Evolutionary conservation across 1,139 yeast genomes (phyloP).

Genomic region (Tardiomyces digboiensis): DNA sequence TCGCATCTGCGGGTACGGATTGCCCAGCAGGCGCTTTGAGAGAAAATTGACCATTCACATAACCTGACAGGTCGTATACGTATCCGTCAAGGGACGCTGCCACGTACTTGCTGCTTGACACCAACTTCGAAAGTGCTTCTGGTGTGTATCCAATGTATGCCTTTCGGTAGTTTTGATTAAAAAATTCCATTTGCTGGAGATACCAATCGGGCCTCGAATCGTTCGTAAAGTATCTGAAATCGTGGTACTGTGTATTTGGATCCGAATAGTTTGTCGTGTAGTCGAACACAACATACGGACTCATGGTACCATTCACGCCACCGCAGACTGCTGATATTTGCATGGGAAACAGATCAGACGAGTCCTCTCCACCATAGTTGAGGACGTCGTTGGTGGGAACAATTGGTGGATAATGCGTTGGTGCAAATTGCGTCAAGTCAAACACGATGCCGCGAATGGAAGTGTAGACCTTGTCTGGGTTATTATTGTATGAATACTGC

Average conservation of each 20-base stretch:
- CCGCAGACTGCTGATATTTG: constrained; percentile 32
- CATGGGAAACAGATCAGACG: constrained; percentile 28
- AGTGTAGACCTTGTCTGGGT: constrained; percentile 26
- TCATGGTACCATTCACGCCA: constrained; percentile 22
- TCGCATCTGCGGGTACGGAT: constrained; percentile 15
- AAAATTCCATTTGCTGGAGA: constrained; percentile 27
- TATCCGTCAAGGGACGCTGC: constrained; percentile 28
- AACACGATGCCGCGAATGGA: constrained; percentile 31
- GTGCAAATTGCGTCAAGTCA: constrained; percentile 29
- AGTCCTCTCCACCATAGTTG: constrained; percentile 29
- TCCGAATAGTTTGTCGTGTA: constrained; percentile 28
- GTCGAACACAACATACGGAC: constrained; percentile 25
- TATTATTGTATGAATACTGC: constrained; percentile 19
- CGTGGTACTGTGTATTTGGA: constrained; percentile 31
- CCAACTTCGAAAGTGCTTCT: constrained; percentile 20
- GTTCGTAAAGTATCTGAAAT: constrained; percentile 28
- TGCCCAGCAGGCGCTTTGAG: constrained; percentile 23
- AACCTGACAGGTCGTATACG: constrained; percentile 30
- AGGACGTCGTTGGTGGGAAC: constrained; percentile 26
- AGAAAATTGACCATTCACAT: constrained; percentile 29
- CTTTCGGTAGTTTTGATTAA: constrained; percentile 26
- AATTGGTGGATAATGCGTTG: constrained; percentile 30
- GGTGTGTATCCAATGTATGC: constrained; percentile 31
- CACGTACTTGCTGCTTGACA: constrained; percentile 14
- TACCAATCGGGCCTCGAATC: constrained; percentile 37